These are phyloP conservation scores for Erodium chrysanthum DNA, from an alignment of 441 rosid genomes.

Conservation along the genomic window DNA sequence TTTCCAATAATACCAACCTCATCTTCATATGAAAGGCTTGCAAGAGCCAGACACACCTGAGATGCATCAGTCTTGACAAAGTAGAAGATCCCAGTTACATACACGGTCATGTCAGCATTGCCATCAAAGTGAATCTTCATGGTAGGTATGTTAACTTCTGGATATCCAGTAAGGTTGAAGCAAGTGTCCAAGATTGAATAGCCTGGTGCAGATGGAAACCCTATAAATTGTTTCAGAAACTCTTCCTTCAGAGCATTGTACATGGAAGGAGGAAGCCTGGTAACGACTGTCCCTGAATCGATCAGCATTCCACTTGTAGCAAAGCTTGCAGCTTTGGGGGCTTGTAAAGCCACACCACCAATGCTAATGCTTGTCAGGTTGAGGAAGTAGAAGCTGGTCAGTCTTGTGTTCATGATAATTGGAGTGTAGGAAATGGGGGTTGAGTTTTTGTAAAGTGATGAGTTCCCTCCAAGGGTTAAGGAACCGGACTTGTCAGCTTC, in stretches of 20 bases:
- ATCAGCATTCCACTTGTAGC: constrained; percentile 30
- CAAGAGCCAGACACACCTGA: constrained; percentile 77
- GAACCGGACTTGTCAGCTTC: constrained; percentile 63
- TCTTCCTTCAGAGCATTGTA: constrained; percentile 58
- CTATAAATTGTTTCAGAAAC: constrained; percentile 61
- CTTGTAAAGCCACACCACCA: constrained; percentile 49
- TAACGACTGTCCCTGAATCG: constrained; percentile 82
- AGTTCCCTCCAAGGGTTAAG: constrained; percentile 51
- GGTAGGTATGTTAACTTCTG: constrained; percentile 57
- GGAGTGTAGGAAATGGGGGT: constrained; percentile 57
- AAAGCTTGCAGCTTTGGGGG: constrained; percentile 3
- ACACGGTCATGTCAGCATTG: constrained; percentile 45
- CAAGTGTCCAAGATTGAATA: constrained; percentile 76
- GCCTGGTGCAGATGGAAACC: constrained; percentile 53
- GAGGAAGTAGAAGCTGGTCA: constrained; percentile 62
- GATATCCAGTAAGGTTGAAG: constrained; percentile 58
- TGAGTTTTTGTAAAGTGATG: constrained; percentile 49
- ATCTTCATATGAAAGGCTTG: constrained; percentile 61
- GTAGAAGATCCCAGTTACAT: constrained; percentile 66
- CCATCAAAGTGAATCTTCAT: constrained; percentile 53
- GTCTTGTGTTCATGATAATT: constrained; percentile 47
- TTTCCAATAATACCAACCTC: constrained; percentile 70
- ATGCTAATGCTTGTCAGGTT: constrained; percentile 61
- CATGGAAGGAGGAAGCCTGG: constrained; percentile 69
- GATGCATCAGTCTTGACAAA: constrained; percentile 68